These are phyloP conservation scores for Puccinia novopanici DNA, from an alignment of 1,284 basidiomycete genomes.

Conservation along the genomic window DNA sequence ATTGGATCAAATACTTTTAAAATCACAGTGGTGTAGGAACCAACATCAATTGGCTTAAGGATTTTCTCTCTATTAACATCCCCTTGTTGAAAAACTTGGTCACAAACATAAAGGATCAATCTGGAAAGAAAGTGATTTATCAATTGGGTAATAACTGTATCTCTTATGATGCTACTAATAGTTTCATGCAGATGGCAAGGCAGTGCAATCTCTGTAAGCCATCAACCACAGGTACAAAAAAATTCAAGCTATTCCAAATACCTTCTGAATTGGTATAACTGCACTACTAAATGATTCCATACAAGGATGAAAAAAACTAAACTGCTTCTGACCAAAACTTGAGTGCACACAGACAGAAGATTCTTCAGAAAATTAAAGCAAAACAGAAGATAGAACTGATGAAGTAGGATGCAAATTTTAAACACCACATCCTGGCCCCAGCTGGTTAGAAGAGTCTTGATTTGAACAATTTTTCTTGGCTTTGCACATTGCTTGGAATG, in stretches of 20 bases:
- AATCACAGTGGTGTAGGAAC: slow-evolving; percentile 1
- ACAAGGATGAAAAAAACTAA: neutral
- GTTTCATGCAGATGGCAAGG: neutral
- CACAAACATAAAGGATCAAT: neutral
- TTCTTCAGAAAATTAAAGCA: neutral
- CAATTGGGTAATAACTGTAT: neutral
- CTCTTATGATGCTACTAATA: neutral
- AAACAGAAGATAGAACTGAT: neutral
- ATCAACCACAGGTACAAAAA: neutral
- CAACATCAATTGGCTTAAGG: neutral
- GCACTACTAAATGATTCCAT: neutral
- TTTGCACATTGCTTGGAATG: neutral
- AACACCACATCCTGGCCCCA: too few relatives aligned
- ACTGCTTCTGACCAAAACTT: neutral
- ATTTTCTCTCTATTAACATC: neutral
- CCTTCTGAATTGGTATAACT: neutral
- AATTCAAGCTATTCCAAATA: neutral
- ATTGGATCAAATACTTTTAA: slow-evolving; percentile 10
- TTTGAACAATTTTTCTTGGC: neutral
- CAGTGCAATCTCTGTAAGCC: neutral
- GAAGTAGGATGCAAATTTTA: too few relatives aligned
- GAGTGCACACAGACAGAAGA: neutral
- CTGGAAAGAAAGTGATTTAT: neutral
- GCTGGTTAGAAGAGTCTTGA: too few relatives aligned
- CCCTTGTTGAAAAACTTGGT: neutral